A percentile compares a stretch with the other conserved stretches of the same genome.
Evolutionary conservation across 345 rosid genomes (phyloP).

Genomic region (Sisymbrium irio): DNA sequence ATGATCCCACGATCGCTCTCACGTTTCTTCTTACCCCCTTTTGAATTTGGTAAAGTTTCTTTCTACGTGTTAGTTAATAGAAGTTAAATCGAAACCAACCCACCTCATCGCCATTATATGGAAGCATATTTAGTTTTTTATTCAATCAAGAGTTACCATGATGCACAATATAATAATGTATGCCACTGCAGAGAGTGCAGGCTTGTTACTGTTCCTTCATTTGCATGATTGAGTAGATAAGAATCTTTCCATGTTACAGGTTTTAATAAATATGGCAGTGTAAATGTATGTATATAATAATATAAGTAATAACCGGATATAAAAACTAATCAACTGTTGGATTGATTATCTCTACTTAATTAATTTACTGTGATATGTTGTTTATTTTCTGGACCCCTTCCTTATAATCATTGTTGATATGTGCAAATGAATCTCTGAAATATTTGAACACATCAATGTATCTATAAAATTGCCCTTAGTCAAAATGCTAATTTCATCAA

Average conservation of each 20-base stretch:
- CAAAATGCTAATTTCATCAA: background rate
- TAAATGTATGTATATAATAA: background rate
- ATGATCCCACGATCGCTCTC: conserved; percentile 26
- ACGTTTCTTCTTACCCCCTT: conserved; percentile 20
- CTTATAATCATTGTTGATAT: background rate
- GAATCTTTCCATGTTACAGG: conserved; percentile 76
- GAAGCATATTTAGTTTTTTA: background rate
- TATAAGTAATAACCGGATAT: background rate
- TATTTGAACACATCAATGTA: background rate
- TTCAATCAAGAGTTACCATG: conserved; percentile 13
- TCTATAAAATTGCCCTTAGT: background rate
- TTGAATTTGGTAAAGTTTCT: conserved; percentile 19
- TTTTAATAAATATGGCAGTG: conserved; percentile 9
- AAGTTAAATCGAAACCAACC: background rate
- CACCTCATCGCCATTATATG: conserved; percentile 31
- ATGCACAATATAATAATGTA: conserved; percentile 4
- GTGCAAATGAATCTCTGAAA: background rate
- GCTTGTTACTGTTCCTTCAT: conserved; percentile 31
- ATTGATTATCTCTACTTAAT: background rate
- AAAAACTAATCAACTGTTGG: background rate
- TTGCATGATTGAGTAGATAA: conserved; percentile 44
- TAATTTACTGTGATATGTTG: background rate
- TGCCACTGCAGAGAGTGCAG: conserved; percentile 29
- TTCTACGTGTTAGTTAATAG: background rate
- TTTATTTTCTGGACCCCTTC: background rate